These are phyloP conservation scores for Elasticomyces elasticus DNA, from an alignment of 495 filamentous ascomycete species.

Conservation along the genomic window DNA sequence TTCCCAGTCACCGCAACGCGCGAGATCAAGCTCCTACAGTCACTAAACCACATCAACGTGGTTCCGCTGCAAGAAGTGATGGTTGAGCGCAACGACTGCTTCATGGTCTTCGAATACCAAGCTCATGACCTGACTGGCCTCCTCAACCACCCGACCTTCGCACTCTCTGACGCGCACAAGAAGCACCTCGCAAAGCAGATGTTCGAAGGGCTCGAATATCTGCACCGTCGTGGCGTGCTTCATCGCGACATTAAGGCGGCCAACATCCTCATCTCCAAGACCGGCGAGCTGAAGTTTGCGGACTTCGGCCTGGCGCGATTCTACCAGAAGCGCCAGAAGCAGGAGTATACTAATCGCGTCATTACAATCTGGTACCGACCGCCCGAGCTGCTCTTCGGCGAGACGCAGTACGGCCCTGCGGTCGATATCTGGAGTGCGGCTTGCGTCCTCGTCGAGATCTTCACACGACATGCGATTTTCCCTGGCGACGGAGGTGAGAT, in stretches of 20 bases:
- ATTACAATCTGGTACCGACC: conserved; percentile 98
- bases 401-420: conserved; percentile 86
- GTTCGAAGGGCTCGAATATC: conserved; percentile 88
- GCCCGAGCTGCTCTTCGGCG: conserved; percentile 85
- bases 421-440: conserved; percentile 98
- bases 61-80: conserved; percentile 88
- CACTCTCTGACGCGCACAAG: conserved; percentile 74
- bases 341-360: conserved; percentile 98
- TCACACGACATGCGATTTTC: conserved; percentile 89
- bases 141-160: conserved; percentile 90
- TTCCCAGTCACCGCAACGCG: conserved; percentile 95
- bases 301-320: conserved; percentile 98
- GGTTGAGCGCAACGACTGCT: conserved; percentile 97
- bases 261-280: conserved; percentile 87
- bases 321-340: conserved; percentile 80
- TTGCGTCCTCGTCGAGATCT: conserved; percentile 94
- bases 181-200: conserved; percentile 91
- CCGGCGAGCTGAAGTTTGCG: conserved; percentile 80
- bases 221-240: conserved; percentile 85
- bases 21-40: conserved; percentile 93
- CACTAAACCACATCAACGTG: conserved; percentile 82
- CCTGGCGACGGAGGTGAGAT: conserved; percentile 91
- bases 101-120: conserved; percentile 99
- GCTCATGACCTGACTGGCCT: conserved; percentile 84
- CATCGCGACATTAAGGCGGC: conserved; percentile 66